phyloP scores from a whole-genome alignment of 495 filamentous ascomycete species.

The Hypoxylon perforatum region DNA sequence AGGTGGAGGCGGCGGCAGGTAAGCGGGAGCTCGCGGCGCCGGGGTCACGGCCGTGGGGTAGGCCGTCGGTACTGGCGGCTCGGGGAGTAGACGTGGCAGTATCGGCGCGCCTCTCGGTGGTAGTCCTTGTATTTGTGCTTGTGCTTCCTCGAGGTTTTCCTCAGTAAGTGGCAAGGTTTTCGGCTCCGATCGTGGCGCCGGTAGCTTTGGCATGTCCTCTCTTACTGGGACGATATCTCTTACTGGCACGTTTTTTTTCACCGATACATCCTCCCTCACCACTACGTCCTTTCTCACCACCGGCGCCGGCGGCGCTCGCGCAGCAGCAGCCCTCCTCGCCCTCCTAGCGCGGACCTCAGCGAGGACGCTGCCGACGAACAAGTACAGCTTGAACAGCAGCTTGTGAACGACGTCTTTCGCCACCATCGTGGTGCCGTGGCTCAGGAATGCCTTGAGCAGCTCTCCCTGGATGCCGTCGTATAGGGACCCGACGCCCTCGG shows the following conservation, averaged over 20 bases:
- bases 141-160: no score
- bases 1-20: not conserved
- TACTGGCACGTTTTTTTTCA: no score
- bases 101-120: not conserved
- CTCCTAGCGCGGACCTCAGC: slow-evolving; percentile 29
- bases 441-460: slow-evolving; percentile 85
- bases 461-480: slow-evolving; percentile 84
- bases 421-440: slow-evolving; percentile 90
- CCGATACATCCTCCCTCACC: no score
- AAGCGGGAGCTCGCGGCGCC: not conserved
- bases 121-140: not conserved
- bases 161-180: no score
- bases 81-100: no score
- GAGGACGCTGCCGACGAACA: slow-evolving; percentile 52
- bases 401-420: slow-evolving; percentile 84
- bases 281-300: no score
- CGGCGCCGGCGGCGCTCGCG: not conserved
- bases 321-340: slow-evolving; percentile 1
- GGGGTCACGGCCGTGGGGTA: not conserved
- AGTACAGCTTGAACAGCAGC: slow-evolving; percentile 77
- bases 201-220: no score
- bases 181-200: no score
- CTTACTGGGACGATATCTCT: no score
- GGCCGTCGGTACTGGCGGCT: not conserved
- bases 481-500: slow-evolving; percentile 74